A percentile compares a stretch with the other conserved stretches of the same genome.
These are phyloP conservation scores for Vigna mungo DNA, from an alignment of 306 rosid species.

Conservation along the genomic window DNA sequence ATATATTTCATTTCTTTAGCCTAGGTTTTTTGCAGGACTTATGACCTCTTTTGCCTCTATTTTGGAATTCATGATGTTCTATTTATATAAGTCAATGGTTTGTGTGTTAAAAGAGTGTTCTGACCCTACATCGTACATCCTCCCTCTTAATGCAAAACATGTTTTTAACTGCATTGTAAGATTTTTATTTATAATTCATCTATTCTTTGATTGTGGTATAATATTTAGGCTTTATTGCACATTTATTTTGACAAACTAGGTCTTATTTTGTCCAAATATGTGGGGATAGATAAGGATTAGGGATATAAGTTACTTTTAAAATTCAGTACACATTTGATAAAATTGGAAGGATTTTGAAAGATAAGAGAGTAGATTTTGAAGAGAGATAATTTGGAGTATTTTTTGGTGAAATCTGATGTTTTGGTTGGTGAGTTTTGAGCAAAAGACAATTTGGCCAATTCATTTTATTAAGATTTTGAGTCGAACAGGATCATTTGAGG, in stretches of 20 bases:
- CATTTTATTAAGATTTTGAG: background rate
- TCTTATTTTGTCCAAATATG: background rate
- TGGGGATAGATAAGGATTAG: background rate
- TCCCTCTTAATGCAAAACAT: slow-evolving; percentile 3
- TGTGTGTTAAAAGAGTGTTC: slow-evolving; percentile 26
- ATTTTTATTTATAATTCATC: slow-evolving; percentile 12
- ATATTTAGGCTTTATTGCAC: background rate
- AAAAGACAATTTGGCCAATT: background rate
- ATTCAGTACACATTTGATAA: background rate
- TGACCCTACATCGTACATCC: background rate
- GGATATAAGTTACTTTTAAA: background rate
- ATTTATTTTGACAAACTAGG: background rate
- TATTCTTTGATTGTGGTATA: slow-evolving; percentile 16
- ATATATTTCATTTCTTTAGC: slow-evolving; percentile 25
- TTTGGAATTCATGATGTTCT: slow-evolving; percentile 11
- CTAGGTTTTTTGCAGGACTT: slow-evolving; percentile 16
- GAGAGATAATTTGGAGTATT: background rate
- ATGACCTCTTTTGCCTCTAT: background rate
- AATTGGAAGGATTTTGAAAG: background rate
- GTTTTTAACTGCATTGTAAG: background rate
- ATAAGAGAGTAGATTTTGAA: background rate
- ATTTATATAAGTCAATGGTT: slow-evolving; percentile 9
- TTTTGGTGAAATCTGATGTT: background rate
- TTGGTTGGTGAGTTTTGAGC: background rate
- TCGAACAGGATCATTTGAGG: background rate